A percentile compares a stretch with the other conserved stretches of the same genome.
phyloP scores from a whole-genome alignment of 331 rosid genomes.

The Quercus phellos region DNA sequence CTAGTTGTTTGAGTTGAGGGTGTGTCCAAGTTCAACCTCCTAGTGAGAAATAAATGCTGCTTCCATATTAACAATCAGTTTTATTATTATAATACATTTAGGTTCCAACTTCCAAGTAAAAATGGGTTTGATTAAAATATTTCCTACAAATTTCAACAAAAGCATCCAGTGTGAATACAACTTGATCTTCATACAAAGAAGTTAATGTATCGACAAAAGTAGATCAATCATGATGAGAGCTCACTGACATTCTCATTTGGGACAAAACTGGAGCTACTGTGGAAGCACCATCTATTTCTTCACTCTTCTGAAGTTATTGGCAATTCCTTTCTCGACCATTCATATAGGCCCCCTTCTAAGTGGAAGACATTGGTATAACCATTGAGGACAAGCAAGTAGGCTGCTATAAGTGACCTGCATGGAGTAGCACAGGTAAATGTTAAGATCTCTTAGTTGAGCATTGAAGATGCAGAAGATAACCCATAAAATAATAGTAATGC shows the following conservation, averaged over 20 bases:
- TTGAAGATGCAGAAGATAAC: too few species aligned
- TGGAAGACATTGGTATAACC: constrained; percentile 84
- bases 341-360: constrained; percentile 87
- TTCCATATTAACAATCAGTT: too few species aligned
- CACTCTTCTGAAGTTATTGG: constrained; percentile 55
- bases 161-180: not conserved
- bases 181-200: not conserved
- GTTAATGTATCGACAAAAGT: not conserved
- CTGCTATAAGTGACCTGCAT: constrained; percentile 93
- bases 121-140: not conserved
- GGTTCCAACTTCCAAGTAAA: too few species aligned
- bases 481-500: too few species aligned
- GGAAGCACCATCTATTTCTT: constrained; percentile 22
- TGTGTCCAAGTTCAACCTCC: too few species aligned
- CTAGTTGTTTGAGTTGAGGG: too few species aligned
- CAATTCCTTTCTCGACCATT: constrained; percentile 75
- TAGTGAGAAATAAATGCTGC: too few species aligned
- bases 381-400: constrained; percentile 84
- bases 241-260: constrained; percentile 26
- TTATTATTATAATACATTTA: too few species aligned
- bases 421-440: constrained; percentile 10
- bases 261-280: constrained; percentile 34
- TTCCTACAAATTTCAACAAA: not conserved
- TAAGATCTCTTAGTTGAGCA: not conserved
- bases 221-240: constrained; percentile 13